Conservation (phyloP, 2,329 filamentous ascomycete species). For the Phoma sp. region DNA sequence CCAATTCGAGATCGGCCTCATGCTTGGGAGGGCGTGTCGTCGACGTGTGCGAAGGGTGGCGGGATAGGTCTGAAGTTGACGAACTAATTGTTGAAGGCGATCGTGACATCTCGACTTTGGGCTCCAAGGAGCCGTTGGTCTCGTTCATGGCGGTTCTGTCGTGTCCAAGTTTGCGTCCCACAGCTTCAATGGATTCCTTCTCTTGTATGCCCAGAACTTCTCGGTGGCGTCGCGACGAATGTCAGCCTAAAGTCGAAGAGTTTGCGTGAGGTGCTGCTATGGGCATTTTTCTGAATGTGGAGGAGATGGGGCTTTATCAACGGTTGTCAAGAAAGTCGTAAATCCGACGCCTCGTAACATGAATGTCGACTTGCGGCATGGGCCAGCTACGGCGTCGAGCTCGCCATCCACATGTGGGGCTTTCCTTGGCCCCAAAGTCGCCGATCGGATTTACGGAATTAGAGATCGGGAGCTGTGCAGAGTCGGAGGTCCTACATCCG, state of each 20-base stretch:
- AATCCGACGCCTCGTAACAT: constrained; percentile 7
- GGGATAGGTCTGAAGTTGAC: background rate
- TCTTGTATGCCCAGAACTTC: background rate
- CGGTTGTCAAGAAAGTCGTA: background rate
- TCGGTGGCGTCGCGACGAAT: background rate
- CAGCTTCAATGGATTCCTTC: background rate
- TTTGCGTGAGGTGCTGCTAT: constrained; percentile 1
- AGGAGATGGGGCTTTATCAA: constrained; percentile 11
- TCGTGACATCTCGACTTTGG: constrained; percentile 3
- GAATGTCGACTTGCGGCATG: constrained; percentile 1
- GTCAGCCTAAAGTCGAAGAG: background rate
- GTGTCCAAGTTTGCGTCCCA: background rate
- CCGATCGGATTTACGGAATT: constrained; percentile 15
- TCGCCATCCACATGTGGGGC: constrained; percentile 11
- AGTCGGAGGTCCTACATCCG: background rate
- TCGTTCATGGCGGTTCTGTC: background rate
- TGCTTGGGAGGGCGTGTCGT: background rate
- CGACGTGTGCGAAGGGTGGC: constrained; percentile 4
- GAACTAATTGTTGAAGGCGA: constrained; percentile 2
- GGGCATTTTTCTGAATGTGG: constrained; percentile 11
- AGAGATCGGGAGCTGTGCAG: background rate
- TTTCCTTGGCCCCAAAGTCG: background rate
- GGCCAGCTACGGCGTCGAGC: background rate
- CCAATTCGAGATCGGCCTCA: constrained; percentile 20
- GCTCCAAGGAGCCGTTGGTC: background rate